Base-by-base conservation (phyloP, 2,329 filamentous ascomycete genomes). In the Chrysoporthe cubensis region DNA sequence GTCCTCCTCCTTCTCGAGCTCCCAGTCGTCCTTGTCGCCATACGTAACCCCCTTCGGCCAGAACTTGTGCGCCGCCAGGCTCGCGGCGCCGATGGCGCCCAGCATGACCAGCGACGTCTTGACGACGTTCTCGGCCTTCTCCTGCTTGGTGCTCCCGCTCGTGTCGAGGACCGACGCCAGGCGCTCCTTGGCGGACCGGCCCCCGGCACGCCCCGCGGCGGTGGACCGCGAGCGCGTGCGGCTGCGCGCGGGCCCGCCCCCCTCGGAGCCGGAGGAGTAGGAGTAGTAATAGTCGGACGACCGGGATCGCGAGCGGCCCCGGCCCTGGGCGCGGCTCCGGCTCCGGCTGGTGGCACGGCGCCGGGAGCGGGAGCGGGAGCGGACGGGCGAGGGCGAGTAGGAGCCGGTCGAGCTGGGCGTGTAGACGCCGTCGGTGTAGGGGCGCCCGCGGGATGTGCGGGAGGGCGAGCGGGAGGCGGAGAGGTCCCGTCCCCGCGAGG, bases 21-120 rank as follows among this genome's bases (percentile, higher is more conserved):
- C 76, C 76, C 78, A 80, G 32, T 76, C 75, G 67, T 80, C 78
- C 68, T 78, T 78, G 32, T 79, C 78, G 66, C 78, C 78, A 66
- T 80, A 78, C 0, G 74, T 70, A 37, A 77, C 71, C 13, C 78
- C 79, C 66, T 78, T 78, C 62, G 79, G 79, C 79, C 78, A 80
- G 69, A 76, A 76, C 70, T 77, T 79, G 71, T 80, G 76, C 1
- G 77, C 77, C 4, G 76, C 75, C 32, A 78, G 72, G 0, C 78
- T 76, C 9, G 78, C 78, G 43, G 77, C 79, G 1, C 76, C 78
- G 50, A 81, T 73, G 26, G 76, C 75, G 32, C 79, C 79, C 11
- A 82, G 75, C 64, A 81, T 79, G 26, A 78, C 54, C 18, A 80
- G 71, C 8, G 79, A 77, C n/a, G 75, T 72, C 70, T 79, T 79